Percentiles rank a stretch among this genome's conserved stretches.
phyloP scores from a whole-genome alignment of 2,329 filamentous ascomycete genomes.

The Amesomyces nigricolor region DNA sequence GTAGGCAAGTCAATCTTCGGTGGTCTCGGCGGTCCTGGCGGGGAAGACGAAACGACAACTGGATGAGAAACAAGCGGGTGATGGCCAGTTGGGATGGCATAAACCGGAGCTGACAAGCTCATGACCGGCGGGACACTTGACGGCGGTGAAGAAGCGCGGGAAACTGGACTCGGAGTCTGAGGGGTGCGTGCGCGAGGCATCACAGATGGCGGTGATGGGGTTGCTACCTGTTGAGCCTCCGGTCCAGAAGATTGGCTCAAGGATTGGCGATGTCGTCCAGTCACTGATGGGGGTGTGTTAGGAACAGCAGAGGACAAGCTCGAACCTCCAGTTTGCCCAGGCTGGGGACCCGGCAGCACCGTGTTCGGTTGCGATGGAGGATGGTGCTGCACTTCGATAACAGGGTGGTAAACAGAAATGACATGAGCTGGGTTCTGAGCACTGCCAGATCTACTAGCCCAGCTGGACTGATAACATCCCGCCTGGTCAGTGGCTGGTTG shows the following conservation, averaged over 20 bases:
- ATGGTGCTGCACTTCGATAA: not conserved
- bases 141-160: slow-evolving; percentile 8
- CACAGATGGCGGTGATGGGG: slow-evolving; percentile 4
- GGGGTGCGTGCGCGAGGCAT: not conserved
- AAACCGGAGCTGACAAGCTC: not conserved
- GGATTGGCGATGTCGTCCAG: not conserved
- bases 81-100: slow-evolving; percentile 3
- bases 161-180: slow-evolving; percentile 12
- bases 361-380: not conserved
- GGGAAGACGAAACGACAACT: not conserved
- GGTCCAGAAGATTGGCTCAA: not conserved
- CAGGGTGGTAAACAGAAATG: not conserved
- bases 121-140: not conserved
- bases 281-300: not conserved
- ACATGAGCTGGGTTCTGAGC: not conserved
- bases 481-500: not conserved
- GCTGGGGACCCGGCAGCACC: not conserved
- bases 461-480: not conserved
- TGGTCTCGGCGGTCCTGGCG: not conserved
- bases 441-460: not conserved
- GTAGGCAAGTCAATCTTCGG: not conserved
- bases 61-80: slow-evolving; percentile 14
- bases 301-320: not conserved
- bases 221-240: not conserved
- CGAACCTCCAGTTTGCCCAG: not conserved